Evolutionary conservation across 1,284 basidiomycete genomes (phyloP), one percentile per base, ranked within the genome.

Genomic region (Blastosporella zonata): DNA sequence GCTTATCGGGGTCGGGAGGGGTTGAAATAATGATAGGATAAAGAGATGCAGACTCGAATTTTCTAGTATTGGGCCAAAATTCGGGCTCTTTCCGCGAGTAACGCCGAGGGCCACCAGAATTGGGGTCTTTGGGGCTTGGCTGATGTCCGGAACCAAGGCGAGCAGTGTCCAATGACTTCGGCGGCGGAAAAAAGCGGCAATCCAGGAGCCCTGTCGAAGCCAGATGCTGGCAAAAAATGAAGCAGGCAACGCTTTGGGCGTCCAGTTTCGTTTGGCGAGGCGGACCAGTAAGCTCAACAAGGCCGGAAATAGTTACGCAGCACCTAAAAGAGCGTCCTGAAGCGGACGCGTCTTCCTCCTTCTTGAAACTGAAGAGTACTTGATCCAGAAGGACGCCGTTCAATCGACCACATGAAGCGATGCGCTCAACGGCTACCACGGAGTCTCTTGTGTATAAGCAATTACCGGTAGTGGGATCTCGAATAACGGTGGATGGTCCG

Each of bases 21-120:
- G 66, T 61, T 8, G 63, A 69, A 38, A 87, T 62, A 36, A 87
- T 63, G 12, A 75, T 73, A 25, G 86, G 81, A 61, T 83, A 83
- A 28, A 86, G 64, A 8, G 61, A 55, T 23, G 60, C 43, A 34
- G 59, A 49, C 44, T 65, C 43, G 15, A 67, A 63, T 59, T 77
- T 75, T 8, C 56, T 54, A 84, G 87, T 64, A 59, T 78, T 76
- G 8, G 54, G 53, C 87, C 88, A 90, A 59, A 90, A 87, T 37
- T 72, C 66, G 8, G 87, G 79, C 28, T 62, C 64, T 59, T 79
- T 82, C 48, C 75, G 73, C 6, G 67, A 63, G 66, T 89, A 87
- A 36, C 68, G 63, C 33, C 72, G 72, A 21, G 71, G 75, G n/a
- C 79, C 77, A 25, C 66, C 59, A 2, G 59, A 45, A 49, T 67